These are phyloP conservation scores for Tribonema minus DNA, from an alignment of 108 stramenopile species.

Conservation along the genomic window DNA sequence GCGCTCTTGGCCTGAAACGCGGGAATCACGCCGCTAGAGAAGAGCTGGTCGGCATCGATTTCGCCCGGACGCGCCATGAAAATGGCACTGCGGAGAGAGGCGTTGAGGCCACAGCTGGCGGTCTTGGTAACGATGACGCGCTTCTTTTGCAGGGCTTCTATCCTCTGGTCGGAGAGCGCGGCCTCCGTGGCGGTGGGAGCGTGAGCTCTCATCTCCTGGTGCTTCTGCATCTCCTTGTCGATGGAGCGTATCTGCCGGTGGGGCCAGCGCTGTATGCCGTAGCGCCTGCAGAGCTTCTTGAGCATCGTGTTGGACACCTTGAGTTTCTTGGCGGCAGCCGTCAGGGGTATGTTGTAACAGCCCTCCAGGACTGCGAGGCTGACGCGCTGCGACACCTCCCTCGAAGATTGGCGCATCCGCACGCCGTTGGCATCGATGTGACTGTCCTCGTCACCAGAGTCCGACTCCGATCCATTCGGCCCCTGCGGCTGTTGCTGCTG, in stretches of 20 bases:
- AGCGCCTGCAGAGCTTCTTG: conserved; percentile 10
- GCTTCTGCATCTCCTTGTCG: not conserved
- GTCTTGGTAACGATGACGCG: conserved; percentile 9
- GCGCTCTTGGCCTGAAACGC: no score
- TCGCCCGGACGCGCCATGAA: conserved; percentile 8
- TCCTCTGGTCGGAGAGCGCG: not conserved
- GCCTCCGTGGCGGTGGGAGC: no score
- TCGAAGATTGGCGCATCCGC: no score
- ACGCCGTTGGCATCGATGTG: no score
- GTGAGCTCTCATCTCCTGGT: not conserved
- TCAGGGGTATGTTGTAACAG: not conserved
- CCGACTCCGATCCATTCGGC: no score
- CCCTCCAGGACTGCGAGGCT: not conserved
- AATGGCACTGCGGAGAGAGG: conserved; percentile 17
- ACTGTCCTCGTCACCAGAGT: no score
- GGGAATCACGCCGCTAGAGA: not conserved
- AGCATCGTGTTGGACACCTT: conserved; percentile 1
- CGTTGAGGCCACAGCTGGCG: conserved; percentile 7
- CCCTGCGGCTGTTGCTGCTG: no score
- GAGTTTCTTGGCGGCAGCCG: not conserved
- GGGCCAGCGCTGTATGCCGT: conserved; percentile 27
- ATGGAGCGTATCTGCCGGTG: conserved; percentile 7
- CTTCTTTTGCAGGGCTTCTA: conserved; percentile 6
- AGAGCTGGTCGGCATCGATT: conserved; percentile 13
- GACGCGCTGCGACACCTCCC: no score